Base-by-base conservation (phyloP, 176 grass and related monocot species). In the Oryza rufipogon region DNA sequence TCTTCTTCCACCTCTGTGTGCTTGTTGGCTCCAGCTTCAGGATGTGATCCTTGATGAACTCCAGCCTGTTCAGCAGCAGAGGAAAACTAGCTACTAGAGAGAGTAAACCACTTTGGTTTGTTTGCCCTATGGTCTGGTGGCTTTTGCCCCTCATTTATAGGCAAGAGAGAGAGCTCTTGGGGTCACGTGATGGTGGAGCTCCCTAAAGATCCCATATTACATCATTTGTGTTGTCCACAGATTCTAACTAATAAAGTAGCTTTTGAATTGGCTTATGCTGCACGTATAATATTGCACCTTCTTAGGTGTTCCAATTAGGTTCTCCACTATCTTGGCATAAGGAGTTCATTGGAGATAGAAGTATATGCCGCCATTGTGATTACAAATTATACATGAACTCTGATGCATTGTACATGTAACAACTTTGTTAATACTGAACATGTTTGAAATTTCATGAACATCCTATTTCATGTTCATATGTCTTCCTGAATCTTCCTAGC, bases 81-180 rank as follows among this genome's bases (percentile, higher is more conserved):
- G 70, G 81, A 51, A 71, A 49, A 61, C 64, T 83, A 73, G 64
- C 68, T 42, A 76, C 67, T 51, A 58, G 63, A 74, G 26, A 63
- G 66, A 72, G 72, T 76, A 78, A 64, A 41, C n/a, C 46, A 70
- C 84, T 81, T 74, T 81, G 73, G 80, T 79, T 52, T 89, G 28
- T 46, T 82, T 89, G 70, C 74, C 78, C 66, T 44, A 89, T 86
- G 80, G 68, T 81, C 74, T 87, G 84, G 74, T 89, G 89, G 87
- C 94, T 96, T 91, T 91, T 91, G 71, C 71, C 78, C 76, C 86
- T 83, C 80, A 87, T 96, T 91, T 96, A 96, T 93, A 96, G 94
- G 76, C 86, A 56, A 69, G 54, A 77, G 39, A 64, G 60, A 84
- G 79, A 72, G 73, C 74, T 86, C 70, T 78, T 87, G 71, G n/a